Evolutionary conservation across 2,329 filamentous ascomycete genomes (phyloP).

Genomic region (Botryosphaeria agaves): DNA sequence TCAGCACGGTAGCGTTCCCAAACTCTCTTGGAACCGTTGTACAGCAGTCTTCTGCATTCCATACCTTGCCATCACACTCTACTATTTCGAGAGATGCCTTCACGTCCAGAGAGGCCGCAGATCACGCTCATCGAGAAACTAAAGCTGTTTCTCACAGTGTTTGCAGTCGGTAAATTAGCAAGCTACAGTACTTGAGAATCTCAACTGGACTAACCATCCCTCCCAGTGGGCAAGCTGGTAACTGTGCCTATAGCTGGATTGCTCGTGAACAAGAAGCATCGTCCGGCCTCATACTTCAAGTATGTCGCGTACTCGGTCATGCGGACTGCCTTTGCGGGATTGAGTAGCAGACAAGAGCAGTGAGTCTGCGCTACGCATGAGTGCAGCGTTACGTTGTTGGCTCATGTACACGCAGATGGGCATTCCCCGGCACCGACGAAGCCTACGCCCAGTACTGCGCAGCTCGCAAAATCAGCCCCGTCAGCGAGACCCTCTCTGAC

Average conservation of each 20-base stretch:
- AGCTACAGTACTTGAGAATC: too few relatives aligned
- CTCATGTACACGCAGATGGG: background rate
- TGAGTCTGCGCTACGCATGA: slow-evolving; percentile 9
- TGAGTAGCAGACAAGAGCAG: slow-evolving; percentile 17
- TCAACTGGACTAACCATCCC: too few relatives aligned
- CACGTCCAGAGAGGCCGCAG: too few relatives aligned
- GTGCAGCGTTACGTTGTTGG: background rate
- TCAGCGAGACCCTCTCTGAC: slow-evolving; percentile 19
- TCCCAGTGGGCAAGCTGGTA: background rate
- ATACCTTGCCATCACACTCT: too few relatives aligned
- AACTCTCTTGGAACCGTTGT: too few relatives aligned
- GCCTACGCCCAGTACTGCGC: slow-evolving; percentile 18
- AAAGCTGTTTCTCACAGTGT: too few relatives aligned
- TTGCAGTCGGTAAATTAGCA: too few relatives aligned
- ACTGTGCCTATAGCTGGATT: background rate
- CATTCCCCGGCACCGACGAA: slow-evolving; percentile 10
- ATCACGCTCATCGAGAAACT: too few relatives aligned
- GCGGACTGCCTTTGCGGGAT: slow-evolving; percentile 9
- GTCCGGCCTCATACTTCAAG: slow-evolving; percentile 6
- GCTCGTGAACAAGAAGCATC: background rate
- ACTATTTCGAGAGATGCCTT: too few relatives aligned
- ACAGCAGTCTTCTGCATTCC: too few relatives aligned
- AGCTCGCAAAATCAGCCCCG: slow-evolving; percentile 17
- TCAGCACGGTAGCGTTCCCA: too few relatives aligned
- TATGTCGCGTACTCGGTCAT: slow-evolving; percentile 11